Base-by-base conservation (phyloP, 139 green algal species). In the Chlamydomonas eustigma region DNA sequence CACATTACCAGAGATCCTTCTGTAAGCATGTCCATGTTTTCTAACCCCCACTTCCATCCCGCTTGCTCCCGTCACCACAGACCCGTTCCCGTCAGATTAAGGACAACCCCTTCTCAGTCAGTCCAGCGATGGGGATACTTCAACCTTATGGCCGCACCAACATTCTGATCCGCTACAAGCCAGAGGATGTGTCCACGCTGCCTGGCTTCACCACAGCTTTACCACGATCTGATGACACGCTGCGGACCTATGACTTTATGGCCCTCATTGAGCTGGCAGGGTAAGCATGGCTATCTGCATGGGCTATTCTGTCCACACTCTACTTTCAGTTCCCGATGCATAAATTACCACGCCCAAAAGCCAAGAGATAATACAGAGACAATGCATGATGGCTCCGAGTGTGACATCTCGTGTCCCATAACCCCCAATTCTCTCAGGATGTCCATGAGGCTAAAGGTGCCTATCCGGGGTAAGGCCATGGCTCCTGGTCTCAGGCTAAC, bases 101-200 rank as follows among this genome's bases (percentile, higher is more conserved):
- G 1, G 78, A 84, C 71, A 87, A 87, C 78, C 82, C 82, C 51
- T 87, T 82, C 78, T 80, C 75, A 39, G 37, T 87, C 51, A 79
- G 39, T 28, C 82, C 82, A 3, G 64, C 78, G 32, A 58, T 37
- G 1, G 78, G 71, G 6, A 30, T 64, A 24, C 68, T 87, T n/a
- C 24, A 65, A 1, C 75, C 82, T 0, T 87, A 79, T 52, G 8
- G 33, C 65, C 65, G 34, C 3, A 39, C 65, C 5, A 31, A 33
- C 24, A 39, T 72, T 31, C 6, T 34, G 8, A 39, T 72, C 35
- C 32, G 32, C 24, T 80, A 80, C 73, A 66, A 39, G 12, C 80
- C 72, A 33, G 71, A 80, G 51, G 39, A 71, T 22, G 66, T 78
- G n/a, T 12, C 68, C 5, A 18, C n/a, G 6, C 6, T 0, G 36